These are phyloP conservation scores for Neurospora sp. DNA, from an alignment of 495 filamentous ascomycete genomes.

Conservation along the genomic window DNA sequence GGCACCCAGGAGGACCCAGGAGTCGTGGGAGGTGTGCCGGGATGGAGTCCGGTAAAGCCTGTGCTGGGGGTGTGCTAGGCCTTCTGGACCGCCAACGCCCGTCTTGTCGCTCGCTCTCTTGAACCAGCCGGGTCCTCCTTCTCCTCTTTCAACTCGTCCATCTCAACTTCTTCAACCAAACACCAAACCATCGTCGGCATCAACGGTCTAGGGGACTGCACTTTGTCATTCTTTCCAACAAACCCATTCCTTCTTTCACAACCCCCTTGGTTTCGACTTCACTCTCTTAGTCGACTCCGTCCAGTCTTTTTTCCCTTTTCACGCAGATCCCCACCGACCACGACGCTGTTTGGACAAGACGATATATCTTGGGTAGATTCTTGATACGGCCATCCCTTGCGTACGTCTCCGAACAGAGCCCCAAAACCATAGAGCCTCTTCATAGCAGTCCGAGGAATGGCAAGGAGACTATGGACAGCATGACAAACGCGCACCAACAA, in stretches of 20 bases:
- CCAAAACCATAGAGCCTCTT: neutral
- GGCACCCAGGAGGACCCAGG: neutral
- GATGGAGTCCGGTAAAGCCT: neutral
- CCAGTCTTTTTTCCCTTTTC: constrained; percentile 34
- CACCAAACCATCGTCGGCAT: constrained; percentile 19
- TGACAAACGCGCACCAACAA: neutral
- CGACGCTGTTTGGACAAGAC: neutral
- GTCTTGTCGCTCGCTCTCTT: constrained; percentile 5
- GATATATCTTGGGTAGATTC: neutral
- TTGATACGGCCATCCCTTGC: constrained; percentile 18
- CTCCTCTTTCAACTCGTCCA: constrained; percentile 7
- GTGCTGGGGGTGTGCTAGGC: neutral
- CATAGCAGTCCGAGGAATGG: neutral
- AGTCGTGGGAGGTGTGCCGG: neutral
- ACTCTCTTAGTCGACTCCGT: constrained; percentile 61
- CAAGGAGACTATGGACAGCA: neutral
- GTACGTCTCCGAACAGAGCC: constrained; percentile 7
- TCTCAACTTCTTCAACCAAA: constrained; percentile 4
- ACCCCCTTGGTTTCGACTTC: constrained; percentile 52
- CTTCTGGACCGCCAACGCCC: neutral
- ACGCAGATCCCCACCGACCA: constrained; percentile 15
- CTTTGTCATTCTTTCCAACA: constrained; percentile 16
- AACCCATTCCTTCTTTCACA: constrained; percentile 22
- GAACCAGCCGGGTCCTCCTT: constrained; percentile 1
- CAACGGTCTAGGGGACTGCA: constrained; percentile 9